Evolutionary conservation across 2,329 filamentous ascomycete genomes (phyloP), one percentile per base, ranked within the genome.

Genomic region (Diplocarpon mali): DNA sequence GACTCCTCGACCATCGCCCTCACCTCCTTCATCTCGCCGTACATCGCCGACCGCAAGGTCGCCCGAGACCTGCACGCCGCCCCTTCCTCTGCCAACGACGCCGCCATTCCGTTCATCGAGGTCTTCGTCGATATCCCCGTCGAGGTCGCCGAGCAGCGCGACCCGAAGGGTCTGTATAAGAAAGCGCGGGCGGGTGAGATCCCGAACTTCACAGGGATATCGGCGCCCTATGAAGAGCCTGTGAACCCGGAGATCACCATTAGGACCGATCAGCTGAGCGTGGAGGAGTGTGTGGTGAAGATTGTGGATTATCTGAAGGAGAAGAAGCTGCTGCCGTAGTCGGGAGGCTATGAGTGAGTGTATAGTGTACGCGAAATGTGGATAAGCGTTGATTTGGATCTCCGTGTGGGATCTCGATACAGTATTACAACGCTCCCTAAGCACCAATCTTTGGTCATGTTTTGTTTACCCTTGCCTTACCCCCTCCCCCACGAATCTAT

Each of bases 131-230:
- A 98, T 65, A 80, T 96, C 11, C 85, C 88, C 12, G 75, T 96
- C 55, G 85, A 87, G 66, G 86, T 92, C 36, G 90, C 92, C 31
- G 90, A 96, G 76, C 73, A 90, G 75, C 80, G 92, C 52, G 92
- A 98, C 62, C 92, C 92, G 39, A 98, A 98, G 78, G 92, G 90
- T 5, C 69, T 96, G 49, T 98, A 98, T 70, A 95, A 95, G 75
- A 95, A 95, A 77, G 92, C 92, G 11, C 73, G 90, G 36, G 82
- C 85, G 41, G 92, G 92, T 36, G 80, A 93, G 65, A 96, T 96
- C 67, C 92, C 93, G 67, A 87, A 96, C 57, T 98, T 98, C 64
- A 98, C 92, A 1, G 92, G 92, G 45, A 87, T 96, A 60, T 89
- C 83, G 54, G 88, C 90, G 27, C 92, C 92, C 1, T 98, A 98